phyloP scores from a whole-genome alignment of 345 rosid genomes.

The Tarenaya hassleriana region DNA sequence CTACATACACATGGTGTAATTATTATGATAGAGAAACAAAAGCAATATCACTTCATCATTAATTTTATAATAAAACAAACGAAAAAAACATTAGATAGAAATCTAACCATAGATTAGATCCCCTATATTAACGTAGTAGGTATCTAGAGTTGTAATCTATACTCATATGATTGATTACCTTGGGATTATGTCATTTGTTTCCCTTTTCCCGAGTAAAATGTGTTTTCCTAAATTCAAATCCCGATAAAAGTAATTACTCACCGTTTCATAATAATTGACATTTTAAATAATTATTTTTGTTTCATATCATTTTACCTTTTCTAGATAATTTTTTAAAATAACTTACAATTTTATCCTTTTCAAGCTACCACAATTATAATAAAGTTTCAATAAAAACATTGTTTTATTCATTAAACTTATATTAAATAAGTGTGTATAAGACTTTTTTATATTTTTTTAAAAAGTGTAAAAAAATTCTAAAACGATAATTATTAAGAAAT shows the following conservation, averaged over 20 bases:
- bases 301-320: too few relatives aligned
- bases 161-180: not conserved
- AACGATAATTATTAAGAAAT: too few relatives aligned
- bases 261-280: too few relatives aligned
- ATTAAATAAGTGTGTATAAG: too few relatives aligned
- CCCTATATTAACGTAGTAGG: not conserved
- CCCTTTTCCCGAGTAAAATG: not conserved
- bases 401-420: too few relatives aligned
- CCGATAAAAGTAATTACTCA: not conserved
- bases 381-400: too few relatives aligned
- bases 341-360: too few relatives aligned
- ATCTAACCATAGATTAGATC: not conserved
- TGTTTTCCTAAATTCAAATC: conserved; percentile 6
- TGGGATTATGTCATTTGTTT: conserved; percentile 5
- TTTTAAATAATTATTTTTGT: too few relatives aligned
- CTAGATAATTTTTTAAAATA: too few relatives aligned
- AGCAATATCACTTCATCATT: conserved; percentile 14
- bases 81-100: not conserved
- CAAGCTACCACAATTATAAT: too few relatives aligned
- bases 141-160: conserved; percentile 10
- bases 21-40: not conserved
- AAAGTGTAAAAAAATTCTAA: too few relatives aligned
- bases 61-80: not conserved
- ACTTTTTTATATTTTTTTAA: too few relatives aligned
- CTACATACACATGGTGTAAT: conserved; percentile 7